These are phyloP conservation scores for Stachybotrys chartarum DNA, from an alignment of 2,329 filamentous ascomycete genomes.

Conservation along the genomic window DNA sequence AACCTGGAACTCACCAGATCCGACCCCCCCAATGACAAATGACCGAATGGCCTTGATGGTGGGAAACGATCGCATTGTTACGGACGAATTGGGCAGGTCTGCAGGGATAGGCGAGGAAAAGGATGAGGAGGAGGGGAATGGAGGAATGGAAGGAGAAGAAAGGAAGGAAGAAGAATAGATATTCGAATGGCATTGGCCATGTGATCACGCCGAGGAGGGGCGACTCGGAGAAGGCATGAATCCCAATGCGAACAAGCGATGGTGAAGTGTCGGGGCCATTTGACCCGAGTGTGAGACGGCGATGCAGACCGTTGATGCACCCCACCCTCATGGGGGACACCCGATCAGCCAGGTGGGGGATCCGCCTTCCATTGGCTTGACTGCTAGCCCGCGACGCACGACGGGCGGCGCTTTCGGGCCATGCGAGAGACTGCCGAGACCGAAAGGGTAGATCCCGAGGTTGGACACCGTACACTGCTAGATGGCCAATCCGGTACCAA, in stretches of 20 bases:
- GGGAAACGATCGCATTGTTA: constrained; percentile 53
- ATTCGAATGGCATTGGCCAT: not conserved
- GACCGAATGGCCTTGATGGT: constrained; percentile 70
- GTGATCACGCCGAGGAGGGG: not conserved
- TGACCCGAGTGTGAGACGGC: not conserved
- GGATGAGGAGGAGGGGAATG: not conserved
- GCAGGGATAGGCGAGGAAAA: not conserved
- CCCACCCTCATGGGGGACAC: not conserved
- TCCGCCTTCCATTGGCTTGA: not conserved
- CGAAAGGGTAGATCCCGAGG: no score
- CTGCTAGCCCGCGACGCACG: not conserved
- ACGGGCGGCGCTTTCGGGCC: no score
- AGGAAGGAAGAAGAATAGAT: not conserved
- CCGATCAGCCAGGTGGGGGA: not conserved
- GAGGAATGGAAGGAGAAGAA: not conserved
- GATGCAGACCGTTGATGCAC: not conserved
- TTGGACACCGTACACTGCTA: no score
- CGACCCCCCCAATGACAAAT: constrained; percentile 50
- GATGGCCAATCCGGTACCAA: no score
- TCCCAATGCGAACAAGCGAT: no score
- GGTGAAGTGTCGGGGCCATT: not conserved
- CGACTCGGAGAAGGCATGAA: not conserved
- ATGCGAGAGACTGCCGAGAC: no score
- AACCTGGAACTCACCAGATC: constrained; percentile 16
- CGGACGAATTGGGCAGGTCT: not conserved